These are phyloP conservation scores for Aspergillus proliferans DNA, from an alignment of 2,329 filamentous ascomycete genomes.

Conservation along the genomic window DNA sequence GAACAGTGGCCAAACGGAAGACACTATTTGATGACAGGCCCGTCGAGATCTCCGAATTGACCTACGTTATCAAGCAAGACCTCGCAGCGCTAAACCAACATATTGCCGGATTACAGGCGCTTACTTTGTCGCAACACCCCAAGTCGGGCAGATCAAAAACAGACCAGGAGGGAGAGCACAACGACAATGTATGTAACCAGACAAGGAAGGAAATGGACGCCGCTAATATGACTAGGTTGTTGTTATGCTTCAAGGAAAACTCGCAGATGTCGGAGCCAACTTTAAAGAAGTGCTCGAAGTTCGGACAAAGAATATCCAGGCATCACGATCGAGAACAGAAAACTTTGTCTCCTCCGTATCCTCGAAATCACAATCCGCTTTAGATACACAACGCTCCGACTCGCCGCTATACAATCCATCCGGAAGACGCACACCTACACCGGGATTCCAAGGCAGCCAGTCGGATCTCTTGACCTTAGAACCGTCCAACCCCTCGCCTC, in stretches of 20 bases:
- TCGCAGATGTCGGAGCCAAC: slow-evolving; percentile 86
- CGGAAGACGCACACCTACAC: slow-evolving; percentile 58
- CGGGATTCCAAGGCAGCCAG: slow-evolving; percentile 42
- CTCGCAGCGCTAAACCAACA: slow-evolving; percentile 78
- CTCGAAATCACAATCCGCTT: slow-evolving; percentile 60
- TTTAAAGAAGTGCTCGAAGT: slow-evolving; percentile 98
- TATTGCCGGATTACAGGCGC: slow-evolving; percentile 72
- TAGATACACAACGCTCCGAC: slow-evolving; percentile 65
- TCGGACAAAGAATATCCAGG: slow-evolving; percentile 95
- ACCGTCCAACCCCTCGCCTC: slow-evolving; percentile 50
- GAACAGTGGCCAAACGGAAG: slow-evolving; percentile 79
- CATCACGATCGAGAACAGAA: slow-evolving; percentile 82
- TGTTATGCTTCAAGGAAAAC: slow-evolving; percentile 79
- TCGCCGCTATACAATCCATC: slow-evolving; percentile 83
- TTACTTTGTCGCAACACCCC: slow-evolving; percentile 72
- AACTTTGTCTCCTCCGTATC: slow-evolving; percentile 93
- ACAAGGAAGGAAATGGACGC: slow-evolving; percentile 5
- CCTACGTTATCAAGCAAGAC: slow-evolving; percentile 97
- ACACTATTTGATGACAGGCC: slow-evolving; percentile 96
- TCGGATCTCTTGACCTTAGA: slow-evolving; percentile 76
- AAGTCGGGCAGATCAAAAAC: slow-evolving; percentile 42
- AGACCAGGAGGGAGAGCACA: slow-evolving; percentile 88
- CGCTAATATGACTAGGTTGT: slow-evolving; percentile 51
- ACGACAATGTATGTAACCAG: slow-evolving; percentile 67
- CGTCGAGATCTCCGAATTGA: slow-evolving; percentile 94